Percentiles rank a stretch among this genome's conserved stretches.
phyloP scores from a whole-genome alignment of 208 protist genomes.

The Trypanosoma avium region DNA sequence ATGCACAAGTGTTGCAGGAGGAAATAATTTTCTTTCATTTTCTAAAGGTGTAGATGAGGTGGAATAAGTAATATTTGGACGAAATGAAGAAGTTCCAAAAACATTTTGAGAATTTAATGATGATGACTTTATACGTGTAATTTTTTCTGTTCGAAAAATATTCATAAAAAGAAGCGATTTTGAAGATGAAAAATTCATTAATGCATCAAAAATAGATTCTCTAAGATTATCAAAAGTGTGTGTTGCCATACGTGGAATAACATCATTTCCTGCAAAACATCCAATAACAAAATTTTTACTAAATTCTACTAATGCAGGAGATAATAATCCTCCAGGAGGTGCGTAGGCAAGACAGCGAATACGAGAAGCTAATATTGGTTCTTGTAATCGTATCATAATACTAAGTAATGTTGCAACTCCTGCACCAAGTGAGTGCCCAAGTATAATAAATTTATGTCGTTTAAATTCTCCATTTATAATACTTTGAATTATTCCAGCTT shows the following conservation, averaged over 20 bases:
- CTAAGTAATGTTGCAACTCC: constrained; percentile 75
- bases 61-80: constrained; percentile 37
- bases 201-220: constrained; percentile 71
- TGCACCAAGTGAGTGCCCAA: constrained; percentile 89
- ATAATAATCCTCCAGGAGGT: constrained; percentile 76
- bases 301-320: constrained; percentile 65
- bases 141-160: constrained; percentile 28
- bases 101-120: constrained; percentile 1
- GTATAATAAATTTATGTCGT: constrained; percentile 48
- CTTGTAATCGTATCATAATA: constrained; percentile 54
- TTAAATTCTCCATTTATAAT: constrained; percentile 44
- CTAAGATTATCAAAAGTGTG: constrained; percentile 82
- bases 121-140: constrained; percentile 31
- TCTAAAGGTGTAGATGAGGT: constrained; percentile 19
- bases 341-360: constrained; percentile 78
- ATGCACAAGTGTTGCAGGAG: constrained; percentile 68
- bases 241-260: constrained; percentile 71
- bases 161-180: constrained; percentile 76
- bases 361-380: constrained; percentile 45
- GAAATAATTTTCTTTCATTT: constrained; percentile 44
- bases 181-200: constrained; percentile 48
- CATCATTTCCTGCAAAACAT: constrained; percentile 75
- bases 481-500: constrained; percentile 58
- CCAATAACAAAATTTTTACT: constrained; percentile 60
- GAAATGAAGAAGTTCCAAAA: constrained; percentile 36